Evolutionary conservation across 2,329 filamentous ascomycete genomes (phyloP).

Genomic region (Trichoderma guizhouense): DNA sequence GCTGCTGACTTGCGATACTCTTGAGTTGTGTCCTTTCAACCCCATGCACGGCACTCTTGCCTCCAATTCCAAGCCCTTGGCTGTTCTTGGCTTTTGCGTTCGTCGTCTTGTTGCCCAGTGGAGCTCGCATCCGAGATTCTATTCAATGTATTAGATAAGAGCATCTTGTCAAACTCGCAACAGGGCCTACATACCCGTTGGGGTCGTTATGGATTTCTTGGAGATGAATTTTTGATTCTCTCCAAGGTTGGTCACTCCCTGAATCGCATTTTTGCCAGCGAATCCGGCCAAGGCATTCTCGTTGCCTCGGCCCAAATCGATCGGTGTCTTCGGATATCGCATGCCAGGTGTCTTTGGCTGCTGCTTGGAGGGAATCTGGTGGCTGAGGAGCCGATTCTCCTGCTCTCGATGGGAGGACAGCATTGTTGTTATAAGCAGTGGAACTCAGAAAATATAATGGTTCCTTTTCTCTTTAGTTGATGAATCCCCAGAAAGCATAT

Average conservation of each 20-base stretch:
- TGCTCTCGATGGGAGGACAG: constrained; percentile 76
- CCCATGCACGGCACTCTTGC: constrained; percentile 56
- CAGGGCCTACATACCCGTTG: constrained; percentile 60
- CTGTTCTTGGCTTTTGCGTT: constrained; percentile 78
- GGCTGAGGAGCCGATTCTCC: constrained; percentile 78
- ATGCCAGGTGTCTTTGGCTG: constrained; percentile 79
- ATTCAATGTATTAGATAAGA: constrained; percentile 11
- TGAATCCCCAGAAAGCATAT: background rate
- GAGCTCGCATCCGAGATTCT: constrained; percentile 63
- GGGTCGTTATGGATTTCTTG: constrained; percentile 67
- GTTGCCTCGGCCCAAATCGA: constrained; percentile 74
- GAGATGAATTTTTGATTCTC: constrained; percentile 44
- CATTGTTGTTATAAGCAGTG: constrained; percentile 48
- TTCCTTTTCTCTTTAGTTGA: background rate
- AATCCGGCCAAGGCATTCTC: constrained; percentile 65
- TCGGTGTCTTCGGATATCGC: constrained; percentile 76
- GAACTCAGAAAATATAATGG: too few relatives aligned
- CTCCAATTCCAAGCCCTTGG: constrained; percentile 65
- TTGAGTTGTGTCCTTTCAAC: constrained; percentile 61
- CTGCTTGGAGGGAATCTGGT: constrained; percentile 70
- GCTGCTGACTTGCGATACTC: constrained; percentile 57
- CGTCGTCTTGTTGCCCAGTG: constrained; percentile 90
- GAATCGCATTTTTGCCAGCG: constrained; percentile 42
- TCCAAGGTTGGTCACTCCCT: constrained; percentile 55
- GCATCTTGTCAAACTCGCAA: constrained; percentile 8